Conservation (phyloP, 2,329 filamentous ascomycete genomes). For the Paramyrothecium sp. region DNA sequence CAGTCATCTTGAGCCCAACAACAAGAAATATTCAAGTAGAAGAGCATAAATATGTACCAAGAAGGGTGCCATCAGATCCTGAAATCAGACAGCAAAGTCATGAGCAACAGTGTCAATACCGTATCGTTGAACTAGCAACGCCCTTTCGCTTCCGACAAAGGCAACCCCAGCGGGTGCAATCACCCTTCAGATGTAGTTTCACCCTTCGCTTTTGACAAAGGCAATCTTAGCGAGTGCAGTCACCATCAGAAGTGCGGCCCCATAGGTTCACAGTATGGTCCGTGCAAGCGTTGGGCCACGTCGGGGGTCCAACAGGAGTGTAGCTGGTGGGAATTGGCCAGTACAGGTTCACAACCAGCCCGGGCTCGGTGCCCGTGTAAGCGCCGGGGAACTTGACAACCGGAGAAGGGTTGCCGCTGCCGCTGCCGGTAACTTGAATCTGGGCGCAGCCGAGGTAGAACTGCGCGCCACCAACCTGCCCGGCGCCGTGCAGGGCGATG, state of each 20-base stretch:
- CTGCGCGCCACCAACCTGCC: slow-evolving; percentile 25
- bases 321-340: slow-evolving; percentile 24
- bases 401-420: slow-evolving; percentile 13
- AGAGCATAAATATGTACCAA: no score
- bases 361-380: slow-evolving; percentile 22
- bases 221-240: slow-evolving; percentile 18
- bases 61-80: no score
- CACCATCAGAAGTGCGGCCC: slow-evolving; percentile 23
- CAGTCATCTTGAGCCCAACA: no score
- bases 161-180: slow-evolving; percentile 18
- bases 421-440: slow-evolving; percentile 15
- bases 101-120: no score
- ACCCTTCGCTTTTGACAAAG: no score
- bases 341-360: slow-evolving; percentile 23
- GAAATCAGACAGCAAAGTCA: no score
- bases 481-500: slow-evolving; percentile 27
- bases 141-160: no score
- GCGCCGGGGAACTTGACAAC: slow-evolving; percentile 25
- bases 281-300: slow-evolving; percentile 25
- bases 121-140: no score
- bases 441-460: slow-evolving; percentile 25
- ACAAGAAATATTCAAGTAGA: no score
- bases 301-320: slow-evolving; percentile 20
- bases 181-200: no score
- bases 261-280: slow-evolving; percentile 27